Conservation (phyloP, 2,329 filamentous ascomycete genomes). For the Aureobasidium uvarum region DNA sequence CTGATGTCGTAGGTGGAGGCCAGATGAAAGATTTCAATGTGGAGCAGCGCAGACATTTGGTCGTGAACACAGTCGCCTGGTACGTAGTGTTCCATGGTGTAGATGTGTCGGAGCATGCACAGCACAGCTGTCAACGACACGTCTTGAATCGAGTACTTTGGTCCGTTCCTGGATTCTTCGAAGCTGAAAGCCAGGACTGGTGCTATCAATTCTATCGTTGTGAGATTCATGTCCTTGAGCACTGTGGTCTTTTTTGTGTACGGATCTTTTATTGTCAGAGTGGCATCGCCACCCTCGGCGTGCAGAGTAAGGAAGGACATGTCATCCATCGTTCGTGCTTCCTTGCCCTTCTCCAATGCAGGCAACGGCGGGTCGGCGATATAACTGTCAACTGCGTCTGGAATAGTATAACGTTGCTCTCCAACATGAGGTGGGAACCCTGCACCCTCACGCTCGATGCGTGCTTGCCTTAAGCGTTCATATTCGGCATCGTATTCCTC, state of each 20-base stretch:
- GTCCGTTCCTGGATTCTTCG: conserved; percentile 38
- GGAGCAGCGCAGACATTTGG: conserved; percentile 40
- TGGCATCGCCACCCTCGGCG: conserved; percentile 34
- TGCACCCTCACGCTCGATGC: neutral
- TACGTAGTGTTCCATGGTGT: conserved; percentile 42
- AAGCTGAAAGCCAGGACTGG: conserved; percentile 44
- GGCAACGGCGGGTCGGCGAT: neutral
- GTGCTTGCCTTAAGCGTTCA: neutral
- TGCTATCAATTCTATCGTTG: conserved; percentile 39
- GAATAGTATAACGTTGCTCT: neutral
- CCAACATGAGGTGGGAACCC: neutral
- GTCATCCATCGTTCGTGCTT: neutral
- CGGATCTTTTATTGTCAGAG: conserved; percentile 38
- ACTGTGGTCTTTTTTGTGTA: conserved; percentile 37
- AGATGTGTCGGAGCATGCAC: conserved; percentile 45
- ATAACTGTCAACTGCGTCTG: conserved; percentile 2
- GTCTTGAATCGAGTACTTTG: conserved; percentile 43
- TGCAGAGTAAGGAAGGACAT: conserved; percentile 4
- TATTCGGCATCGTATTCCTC: neutral
- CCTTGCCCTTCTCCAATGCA: neutral
- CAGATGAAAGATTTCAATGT: conserved; percentile 45
- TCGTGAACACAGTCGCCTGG: conserved; percentile 31
- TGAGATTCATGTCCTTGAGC: conserved; percentile 39
- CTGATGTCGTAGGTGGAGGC: conserved; percentile 44
- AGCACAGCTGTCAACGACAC: conserved; percentile 37